These are phyloP conservation scores for Fusarium aywerte DNA, from an alignment of 2,329 filamentous ascomycete species.

Conservation along the genomic window DNA sequence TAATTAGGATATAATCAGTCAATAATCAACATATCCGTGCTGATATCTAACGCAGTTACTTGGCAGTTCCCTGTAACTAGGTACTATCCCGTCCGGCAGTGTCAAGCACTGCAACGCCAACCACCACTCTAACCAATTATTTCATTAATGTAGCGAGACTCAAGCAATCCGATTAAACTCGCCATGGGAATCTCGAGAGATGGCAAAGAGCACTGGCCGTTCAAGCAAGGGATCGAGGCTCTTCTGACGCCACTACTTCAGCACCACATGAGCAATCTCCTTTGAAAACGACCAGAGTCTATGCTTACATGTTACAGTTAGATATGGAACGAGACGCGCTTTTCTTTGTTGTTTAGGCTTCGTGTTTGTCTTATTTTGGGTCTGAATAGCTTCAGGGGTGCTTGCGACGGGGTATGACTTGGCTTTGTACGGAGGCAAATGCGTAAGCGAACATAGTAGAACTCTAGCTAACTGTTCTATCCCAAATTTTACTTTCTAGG, in stretches of 20 bases:
- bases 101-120: conserved; percentile 13
- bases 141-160: neutral
- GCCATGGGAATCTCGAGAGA: neutral
- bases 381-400: conserved; percentile 19
- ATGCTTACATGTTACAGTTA: neutral
- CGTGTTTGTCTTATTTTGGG: neutral
- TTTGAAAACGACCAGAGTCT: conserved; percentile 1
- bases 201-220: neutral
- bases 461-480: neutral
- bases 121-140: neutral
- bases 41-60: neutral
- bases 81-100: conserved; percentile 1
- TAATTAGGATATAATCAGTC: accelerated
- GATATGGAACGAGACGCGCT: neutral
- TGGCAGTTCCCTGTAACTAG: neutral
- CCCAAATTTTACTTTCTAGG: conserved; percentile 45
- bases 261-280: conserved; percentile 4
- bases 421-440: neutral
- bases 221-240: neutral
- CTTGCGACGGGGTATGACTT: neutral
- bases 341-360: conserved; percentile 5
- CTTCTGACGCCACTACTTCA: neutral
- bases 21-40: neutral
- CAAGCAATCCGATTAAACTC: neutral
- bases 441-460: neutral